Evolutionary conservation across 345 rosid species (phyloP).

Genomic region (Arabis hirsuta): DNA sequence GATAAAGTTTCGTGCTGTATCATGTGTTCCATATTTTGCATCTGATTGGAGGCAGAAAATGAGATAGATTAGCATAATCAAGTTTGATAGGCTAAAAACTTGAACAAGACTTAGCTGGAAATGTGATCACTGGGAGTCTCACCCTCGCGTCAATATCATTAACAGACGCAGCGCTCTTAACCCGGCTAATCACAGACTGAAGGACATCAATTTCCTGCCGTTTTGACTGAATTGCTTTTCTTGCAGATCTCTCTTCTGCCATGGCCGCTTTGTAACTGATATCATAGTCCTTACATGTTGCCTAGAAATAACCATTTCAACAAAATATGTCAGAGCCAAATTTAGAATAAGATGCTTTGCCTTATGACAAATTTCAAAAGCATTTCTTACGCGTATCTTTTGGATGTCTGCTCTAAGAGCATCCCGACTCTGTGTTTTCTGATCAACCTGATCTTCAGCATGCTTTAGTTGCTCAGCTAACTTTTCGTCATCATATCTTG

Average conservation of each 20-base stretch:
- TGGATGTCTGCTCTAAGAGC: conserved; percentile 61
- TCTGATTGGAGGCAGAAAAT: conserved; percentile 50
- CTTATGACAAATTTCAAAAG: conserved; percentile 10
- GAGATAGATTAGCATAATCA: conserved; percentile 33
- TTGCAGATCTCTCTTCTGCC: conserved; percentile 65
- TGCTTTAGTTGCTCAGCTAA: conserved; percentile 58
- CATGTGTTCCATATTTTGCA: conserved; percentile 64
- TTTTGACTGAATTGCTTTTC: conserved; percentile 59
- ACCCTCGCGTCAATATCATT: conserved; percentile 73
- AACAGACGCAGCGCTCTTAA: conserved; percentile 55
- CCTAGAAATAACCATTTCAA: conserved; percentile 49
- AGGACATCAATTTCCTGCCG: conserved; percentile 72
- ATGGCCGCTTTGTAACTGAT: conserved; percentile 51
- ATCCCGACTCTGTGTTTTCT: conserved; percentile 67
- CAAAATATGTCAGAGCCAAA: conserved; percentile 29
- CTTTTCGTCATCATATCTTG: conserved; percentile 63
- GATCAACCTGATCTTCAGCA: conserved; percentile 60
- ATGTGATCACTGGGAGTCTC: conserved; percentile 28
- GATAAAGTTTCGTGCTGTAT: conserved; percentile 75
- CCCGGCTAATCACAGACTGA: conserved; percentile 54
- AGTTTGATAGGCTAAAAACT: conserved; percentile 10
- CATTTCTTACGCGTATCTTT: conserved; percentile 51
- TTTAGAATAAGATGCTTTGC: conserved; percentile 30
- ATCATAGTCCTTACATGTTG: conserved; percentile 47
- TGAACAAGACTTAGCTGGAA: conserved; percentile 20